Evolutionary conservation across 2,329 filamentous ascomycete species (phyloP), one percentile per base, ranked within the genome.

Genomic region (Venturia pyrina): DNA sequence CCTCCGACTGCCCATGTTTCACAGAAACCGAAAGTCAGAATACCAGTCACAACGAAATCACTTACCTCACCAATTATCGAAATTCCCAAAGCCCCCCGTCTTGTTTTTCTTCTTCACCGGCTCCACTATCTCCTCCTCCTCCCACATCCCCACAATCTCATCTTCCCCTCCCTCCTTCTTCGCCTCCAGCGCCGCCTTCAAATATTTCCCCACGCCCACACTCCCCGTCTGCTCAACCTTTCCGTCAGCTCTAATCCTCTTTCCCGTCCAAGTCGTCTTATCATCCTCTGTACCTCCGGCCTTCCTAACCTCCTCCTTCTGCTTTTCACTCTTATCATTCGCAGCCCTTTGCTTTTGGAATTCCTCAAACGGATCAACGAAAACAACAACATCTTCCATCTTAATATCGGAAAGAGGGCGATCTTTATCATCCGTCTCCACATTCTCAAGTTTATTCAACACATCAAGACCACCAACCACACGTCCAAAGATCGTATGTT

Each of bases 401-500:
- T 86, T 78, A 67, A 97, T 89, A 66, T 93, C 89, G 64, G 89
- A 84, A 0, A 88, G 80, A 0, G 95, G 95, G 7, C 89, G 82
- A 74, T 92, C 89, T n/a, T 86, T 80, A 21, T 83, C 85, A 70
- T 93, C 91, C 0, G 88, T 89, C 1, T 89, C 86, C 19, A 88
- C 85, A 13, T 84, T 84, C 77, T 99, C 95, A 78, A 99, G 86
- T 66, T 85, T 85, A 68, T 84, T 82, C 17, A 99, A 80, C 0
- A 88, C 85, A 57, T 89, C 86, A 65, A 87, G 72, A 0, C 89
- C 93, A 37, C 89, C 90, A 1, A 96, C 89, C 0, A 98, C 86
- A 46, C 87, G 86, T 1, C 89, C 95, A 72, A 99, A 99, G 50
- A 99, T 90, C n/a, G 95, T 98, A 77, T 99, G 95, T 74, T 99